These are phyloP conservation scores for Fusarium papillatum DNA, from an alignment of 2,329 filamentous ascomycete genomes.

Conservation along the genomic window DNA sequence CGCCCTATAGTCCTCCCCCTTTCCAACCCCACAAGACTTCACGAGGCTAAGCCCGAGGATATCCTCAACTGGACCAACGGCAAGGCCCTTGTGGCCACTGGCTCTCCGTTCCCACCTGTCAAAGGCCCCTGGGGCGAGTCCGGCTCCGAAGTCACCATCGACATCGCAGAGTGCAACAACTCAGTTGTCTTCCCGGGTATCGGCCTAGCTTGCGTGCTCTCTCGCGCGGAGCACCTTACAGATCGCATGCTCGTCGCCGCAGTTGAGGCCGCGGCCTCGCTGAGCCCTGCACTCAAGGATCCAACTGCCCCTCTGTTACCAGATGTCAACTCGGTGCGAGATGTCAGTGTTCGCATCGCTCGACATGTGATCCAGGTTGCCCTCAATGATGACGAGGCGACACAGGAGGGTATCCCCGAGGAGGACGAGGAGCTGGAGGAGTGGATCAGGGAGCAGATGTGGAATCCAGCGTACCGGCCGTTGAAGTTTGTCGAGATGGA, in stretches of 20 bases:
- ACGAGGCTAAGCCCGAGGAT: conserved; percentile 85
- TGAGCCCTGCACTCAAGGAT: conserved; percentile 78
- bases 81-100: conserved; percentile 84
- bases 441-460: conserved; percentile 87
- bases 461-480: conserved; percentile 78
- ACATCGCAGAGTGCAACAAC: conserved; percentile 88
- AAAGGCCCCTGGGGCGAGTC: conserved; percentile 67
- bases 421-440: conserved; percentile 69
- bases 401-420: conserved; percentile 74
- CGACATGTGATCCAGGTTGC: conserved; percentile 81
- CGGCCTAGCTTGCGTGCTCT: conserved; percentile 83
- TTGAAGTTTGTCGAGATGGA: conserved; percentile 68
- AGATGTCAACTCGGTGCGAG: conserved; percentile 79
- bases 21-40: conserved; percentile 86
- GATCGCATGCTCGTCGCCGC: conserved; percentile 88
- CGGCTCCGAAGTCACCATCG: conserved; percentile 59
- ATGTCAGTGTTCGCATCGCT: conserved; percentile 84
- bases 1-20: conserved; percentile 86
- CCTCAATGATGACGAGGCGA: conserved; percentile 76
- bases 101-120: conserved; percentile 85
- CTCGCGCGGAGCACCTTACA: conserved; percentile 74
- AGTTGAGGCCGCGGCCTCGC: conserved; percentile 77
- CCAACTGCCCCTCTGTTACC: conserved; percentile 78
- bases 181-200: conserved; percentile 89
- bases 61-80: conserved; percentile 85